Evolutionary conservation across 345 rosid species (phyloP).

Genomic region (Lepidium sativum): DNA sequence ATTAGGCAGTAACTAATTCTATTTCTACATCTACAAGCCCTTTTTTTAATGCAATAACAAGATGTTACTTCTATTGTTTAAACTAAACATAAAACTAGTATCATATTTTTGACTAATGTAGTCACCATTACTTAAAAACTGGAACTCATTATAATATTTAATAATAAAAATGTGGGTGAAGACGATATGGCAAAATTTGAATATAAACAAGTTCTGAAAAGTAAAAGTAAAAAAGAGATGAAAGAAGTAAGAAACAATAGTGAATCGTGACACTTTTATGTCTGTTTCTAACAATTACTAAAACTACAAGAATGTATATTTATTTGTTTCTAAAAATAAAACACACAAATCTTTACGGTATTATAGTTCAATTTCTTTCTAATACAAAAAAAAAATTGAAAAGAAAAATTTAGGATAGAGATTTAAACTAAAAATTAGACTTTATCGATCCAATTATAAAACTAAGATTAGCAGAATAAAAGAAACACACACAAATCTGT

Average conservation of each 20-base stretch:
- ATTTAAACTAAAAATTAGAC: no score
- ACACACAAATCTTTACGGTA: no score
- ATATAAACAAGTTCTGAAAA: not conserved
- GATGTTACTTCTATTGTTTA: not conserved
- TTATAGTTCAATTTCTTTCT: no score
- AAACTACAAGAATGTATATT: no score
- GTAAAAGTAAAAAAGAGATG: not conserved
- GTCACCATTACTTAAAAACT: not conserved
- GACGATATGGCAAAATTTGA: not conserved
- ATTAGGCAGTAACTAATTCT: not conserved
- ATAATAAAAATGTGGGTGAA: not conserved
- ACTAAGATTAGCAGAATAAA: no score
- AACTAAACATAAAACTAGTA: not conserved
- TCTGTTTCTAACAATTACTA: not conserved
- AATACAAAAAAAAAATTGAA: no score
- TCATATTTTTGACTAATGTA: not conserved
- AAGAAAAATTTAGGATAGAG: no score
- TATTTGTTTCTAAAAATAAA: no score
- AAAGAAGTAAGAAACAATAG: not conserved
- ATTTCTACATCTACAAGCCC: not conserved
- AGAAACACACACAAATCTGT: no score
- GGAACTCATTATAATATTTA: not conserved
- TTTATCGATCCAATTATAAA: no score
- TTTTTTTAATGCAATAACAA: not conserved
- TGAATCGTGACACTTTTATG: slow-evolving; percentile 8